Evolutionary conservation across 306 rosid species (phyloP).

Genomic region (peach (Prunus persica)): DNA sequence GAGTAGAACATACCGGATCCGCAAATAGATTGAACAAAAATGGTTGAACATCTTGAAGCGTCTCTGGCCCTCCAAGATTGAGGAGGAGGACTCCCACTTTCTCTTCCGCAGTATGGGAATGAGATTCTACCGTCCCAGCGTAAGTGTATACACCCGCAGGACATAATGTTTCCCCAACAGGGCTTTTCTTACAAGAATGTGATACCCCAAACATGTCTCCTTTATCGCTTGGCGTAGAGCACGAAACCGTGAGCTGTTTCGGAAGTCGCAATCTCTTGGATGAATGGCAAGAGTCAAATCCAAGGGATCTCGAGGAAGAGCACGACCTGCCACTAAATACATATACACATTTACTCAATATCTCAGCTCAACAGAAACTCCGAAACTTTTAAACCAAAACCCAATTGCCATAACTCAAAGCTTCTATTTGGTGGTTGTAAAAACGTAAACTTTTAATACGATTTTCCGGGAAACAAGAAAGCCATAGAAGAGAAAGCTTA

Average conservation of each 20-base stretch:
- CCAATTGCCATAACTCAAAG: not conserved
- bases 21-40: constrained; percentile 93
- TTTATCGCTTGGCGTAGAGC: constrained; percentile 28
- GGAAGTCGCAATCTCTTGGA: constrained; percentile 16
- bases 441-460: not conserved
- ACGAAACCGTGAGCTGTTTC: constrained; percentile 33
- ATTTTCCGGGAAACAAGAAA: not conserved
- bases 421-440: not conserved
- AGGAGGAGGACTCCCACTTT: constrained; percentile 94
- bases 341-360: not conserved
- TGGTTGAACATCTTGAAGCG: constrained; percentile 92
- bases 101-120: constrained; percentile 48
- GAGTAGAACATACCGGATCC: constrained; percentile 66
- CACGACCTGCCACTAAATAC: constrained; percentile 39
- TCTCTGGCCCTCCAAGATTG: constrained; percentile 97
- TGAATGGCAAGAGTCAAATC: constrained; percentile 28
- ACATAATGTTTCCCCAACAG: constrained; percentile 33
- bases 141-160: constrained; percentile 45
- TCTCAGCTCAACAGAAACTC: not conserved
- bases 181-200: constrained; percentile 33
- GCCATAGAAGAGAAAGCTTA: not conserved
- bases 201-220: constrained; percentile 26
- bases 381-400: not conserved
- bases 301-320: constrained; percentile 28
- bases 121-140: constrained; percentile 47